A percentile compares a stretch with the other conserved stretches of the same genome.
These are phyloP conservation scores for Skeletonema menzelii DNA, from an alignment of 108 stramenopile genomes.

Conservation along the genomic window DNA sequence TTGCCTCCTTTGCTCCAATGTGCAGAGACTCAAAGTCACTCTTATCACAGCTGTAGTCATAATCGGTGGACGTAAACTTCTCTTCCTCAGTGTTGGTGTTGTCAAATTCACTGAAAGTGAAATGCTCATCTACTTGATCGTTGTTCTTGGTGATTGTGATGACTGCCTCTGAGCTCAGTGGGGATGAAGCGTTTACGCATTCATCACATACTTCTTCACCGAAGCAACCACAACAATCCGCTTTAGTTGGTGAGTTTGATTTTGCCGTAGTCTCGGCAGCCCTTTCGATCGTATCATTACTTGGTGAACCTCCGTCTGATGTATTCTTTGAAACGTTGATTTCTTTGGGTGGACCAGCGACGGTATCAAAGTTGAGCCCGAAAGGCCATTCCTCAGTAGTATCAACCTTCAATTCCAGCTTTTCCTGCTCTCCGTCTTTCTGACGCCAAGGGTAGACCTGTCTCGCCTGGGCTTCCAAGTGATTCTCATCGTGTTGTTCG, in stretches of 20 bases:
- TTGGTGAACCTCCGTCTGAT: neutral
- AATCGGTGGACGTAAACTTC: neutral
- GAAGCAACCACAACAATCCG: neutral
- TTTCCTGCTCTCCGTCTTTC: neutral
- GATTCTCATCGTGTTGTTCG: neutral
- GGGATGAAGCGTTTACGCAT: neutral
- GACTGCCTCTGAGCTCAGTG: neutral
- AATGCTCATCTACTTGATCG: neutral
- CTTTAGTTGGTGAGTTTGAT: neutral
- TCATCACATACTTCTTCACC: neutral
- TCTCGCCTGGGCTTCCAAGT: neutral
- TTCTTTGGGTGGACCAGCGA: neutral
- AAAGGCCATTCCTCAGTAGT: neutral
- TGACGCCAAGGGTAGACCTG: no score
- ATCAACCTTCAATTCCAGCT: slow-evolving; percentile 8
- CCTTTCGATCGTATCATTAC: neutral
- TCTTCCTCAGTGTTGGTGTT: neutral
- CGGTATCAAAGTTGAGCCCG: neutral
- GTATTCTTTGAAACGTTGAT: neutral
- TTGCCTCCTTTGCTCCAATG: slow-evolving; percentile 5
- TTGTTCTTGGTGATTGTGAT: neutral
- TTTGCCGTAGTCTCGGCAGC: neutral
- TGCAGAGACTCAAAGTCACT: neutral
- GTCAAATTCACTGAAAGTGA: neutral
- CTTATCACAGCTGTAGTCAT: neutral